Evolutionary conservation across 2,329 filamentous ascomycete species (phyloP).

Genomic region (Aquanectria penicillioides): DNA sequence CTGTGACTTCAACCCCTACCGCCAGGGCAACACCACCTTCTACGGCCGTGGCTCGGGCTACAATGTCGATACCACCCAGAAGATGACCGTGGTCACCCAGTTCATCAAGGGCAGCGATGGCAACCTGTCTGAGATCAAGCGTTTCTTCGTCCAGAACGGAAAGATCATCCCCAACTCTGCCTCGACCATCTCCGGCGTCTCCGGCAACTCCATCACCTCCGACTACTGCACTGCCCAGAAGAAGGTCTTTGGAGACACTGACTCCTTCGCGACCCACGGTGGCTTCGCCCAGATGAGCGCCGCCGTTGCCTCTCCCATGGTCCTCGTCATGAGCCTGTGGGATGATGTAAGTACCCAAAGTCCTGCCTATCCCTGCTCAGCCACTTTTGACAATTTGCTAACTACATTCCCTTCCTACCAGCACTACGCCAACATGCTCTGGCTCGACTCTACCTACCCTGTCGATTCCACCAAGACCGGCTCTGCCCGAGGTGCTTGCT

Average conservation of each 20-base stretch:
- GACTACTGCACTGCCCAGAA: slow-evolving; percentile 69
- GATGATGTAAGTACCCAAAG: slow-evolving; percentile 60
- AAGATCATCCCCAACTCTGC: slow-evolving; percentile 65
- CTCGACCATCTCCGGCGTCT: slow-evolving; percentile 50
- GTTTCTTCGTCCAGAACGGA: slow-evolving; percentile 73
- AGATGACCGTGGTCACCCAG: slow-evolving; percentile 74
- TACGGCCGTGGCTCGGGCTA: slow-evolving; percentile 65
- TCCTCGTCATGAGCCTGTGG: slow-evolving; percentile 64
- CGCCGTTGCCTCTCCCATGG: slow-evolving; percentile 54
- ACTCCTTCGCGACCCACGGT: slow-evolving; percentile 65
- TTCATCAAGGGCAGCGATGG: slow-evolving; percentile 63
- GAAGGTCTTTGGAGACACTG: slow-evolving; percentile 62
- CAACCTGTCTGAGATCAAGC: slow-evolving; percentile 67
- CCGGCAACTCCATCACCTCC: slow-evolving; percentile 63
- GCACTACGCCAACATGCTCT: slow-evolving; percentile 75
- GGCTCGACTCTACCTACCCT: slow-evolving; percentile 77
- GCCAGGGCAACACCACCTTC: slow-evolving; percentile 71
- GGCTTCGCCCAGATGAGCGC: slow-evolving; percentile 67
- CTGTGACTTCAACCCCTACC: slow-evolving; percentile 77
- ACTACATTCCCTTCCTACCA: slow-evolving; percentile 21
- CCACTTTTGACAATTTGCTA: neutral
- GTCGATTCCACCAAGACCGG: slow-evolving; percentile 57
- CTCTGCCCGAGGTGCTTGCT: slow-evolving; percentile 64
- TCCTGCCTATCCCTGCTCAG: neutral
- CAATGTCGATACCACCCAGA: slow-evolving; percentile 67